A percentile compares a stretch with the other conserved stretches of the same genome.
These are phyloP conservation scores for Arthroderma sp. DNA, from an alignment of 2,329 filamentous ascomycete species.

Conservation along the genomic window DNA sequence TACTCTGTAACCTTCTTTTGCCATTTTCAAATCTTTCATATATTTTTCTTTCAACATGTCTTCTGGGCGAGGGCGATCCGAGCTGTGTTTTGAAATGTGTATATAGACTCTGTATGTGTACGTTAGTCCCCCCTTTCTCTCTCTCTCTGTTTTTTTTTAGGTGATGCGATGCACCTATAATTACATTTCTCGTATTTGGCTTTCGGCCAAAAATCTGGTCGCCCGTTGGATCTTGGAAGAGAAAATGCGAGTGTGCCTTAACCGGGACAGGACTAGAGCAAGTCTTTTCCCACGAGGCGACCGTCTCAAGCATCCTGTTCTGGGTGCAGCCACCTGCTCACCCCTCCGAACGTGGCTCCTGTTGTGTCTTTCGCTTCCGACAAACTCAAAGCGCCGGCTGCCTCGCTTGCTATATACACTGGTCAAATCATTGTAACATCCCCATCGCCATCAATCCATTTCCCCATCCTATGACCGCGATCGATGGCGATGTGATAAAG, in stretches of 20 bases:
- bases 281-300: not conserved
- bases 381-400: not conserved
- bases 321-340: not conserved
- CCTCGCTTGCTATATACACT: not conserved
- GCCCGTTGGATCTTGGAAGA: not conserved
- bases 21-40: not conserved
- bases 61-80: too few relatives aligned
- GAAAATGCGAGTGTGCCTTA: not conserved
- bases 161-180: not conserved
- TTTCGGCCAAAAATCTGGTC: not conserved
- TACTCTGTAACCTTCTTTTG: not conserved
- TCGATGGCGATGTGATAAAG: conserved; percentile 2
- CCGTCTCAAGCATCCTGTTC: conserved; percentile 3
- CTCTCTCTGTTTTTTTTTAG: not conserved
- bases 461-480: not conserved
- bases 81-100: too few relatives aligned
- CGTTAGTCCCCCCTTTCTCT: not conserved
- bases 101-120: not conserved
- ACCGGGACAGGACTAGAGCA: not conserved
- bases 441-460: not conserved
- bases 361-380: conserved; percentile 1
- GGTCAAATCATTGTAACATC: not conserved
- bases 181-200: conserved; percentile 1
- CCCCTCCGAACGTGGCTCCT: not conserved
- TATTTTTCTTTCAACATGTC: too few relatives aligned